These are phyloP conservation scores for Lasiosphaeria miniovina DNA, from an alignment of 495 filamentous ascomycete species.

Conservation along the genomic window DNA sequence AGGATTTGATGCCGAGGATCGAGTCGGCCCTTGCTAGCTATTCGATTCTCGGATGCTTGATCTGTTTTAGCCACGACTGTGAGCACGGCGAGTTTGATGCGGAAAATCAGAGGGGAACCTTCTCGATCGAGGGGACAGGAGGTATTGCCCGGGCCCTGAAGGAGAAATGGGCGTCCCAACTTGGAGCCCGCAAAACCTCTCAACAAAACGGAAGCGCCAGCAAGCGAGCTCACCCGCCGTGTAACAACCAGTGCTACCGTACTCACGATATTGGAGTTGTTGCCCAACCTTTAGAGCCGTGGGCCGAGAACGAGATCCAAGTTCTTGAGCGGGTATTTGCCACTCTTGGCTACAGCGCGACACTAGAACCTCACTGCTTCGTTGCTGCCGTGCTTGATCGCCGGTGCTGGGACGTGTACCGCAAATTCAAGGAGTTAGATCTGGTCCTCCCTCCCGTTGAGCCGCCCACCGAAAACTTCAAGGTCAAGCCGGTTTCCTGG, in stretches of 20 bases:
- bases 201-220: slow-evolving; percentile 8
- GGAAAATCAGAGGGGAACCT: slow-evolving; percentile 43
- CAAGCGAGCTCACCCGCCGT: slow-evolving; percentile 25
- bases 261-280: slow-evolving; percentile 30
- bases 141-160: slow-evolving; percentile 22
- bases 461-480: slow-evolving; percentile 21
- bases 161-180: slow-evolving; percentile 26
- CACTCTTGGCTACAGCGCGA: slow-evolving; percentile 34
- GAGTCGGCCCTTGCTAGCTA: slow-evolving; percentile 44
- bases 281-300: slow-evolving; percentile 22
- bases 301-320: slow-evolving; percentile 39
- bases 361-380: slow-evolving; percentile 37
- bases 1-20: slow-evolving; percentile 27
- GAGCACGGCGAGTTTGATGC: slow-evolving; percentile 49
- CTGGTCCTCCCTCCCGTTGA: slow-evolving; percentile 26
- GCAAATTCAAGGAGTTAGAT: slow-evolving; percentile 42
- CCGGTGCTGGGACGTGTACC: slow-evolving; percentile 50
- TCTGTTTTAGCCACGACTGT: slow-evolving; percentile 49
- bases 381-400: slow-evolving; percentile 41
- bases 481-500: slow-evolving; percentile 41
- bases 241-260: slow-evolving; percentile 42
- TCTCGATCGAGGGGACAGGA: slow-evolving; percentile 36
- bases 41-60: slow-evolving; percentile 42
- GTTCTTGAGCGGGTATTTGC: slow-evolving; percentile 39
- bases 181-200: slow-evolving; percentile 19